Conservation (phyloP, 345 rosid genomes). For the Eucalyptus shirleyi region DNA sequence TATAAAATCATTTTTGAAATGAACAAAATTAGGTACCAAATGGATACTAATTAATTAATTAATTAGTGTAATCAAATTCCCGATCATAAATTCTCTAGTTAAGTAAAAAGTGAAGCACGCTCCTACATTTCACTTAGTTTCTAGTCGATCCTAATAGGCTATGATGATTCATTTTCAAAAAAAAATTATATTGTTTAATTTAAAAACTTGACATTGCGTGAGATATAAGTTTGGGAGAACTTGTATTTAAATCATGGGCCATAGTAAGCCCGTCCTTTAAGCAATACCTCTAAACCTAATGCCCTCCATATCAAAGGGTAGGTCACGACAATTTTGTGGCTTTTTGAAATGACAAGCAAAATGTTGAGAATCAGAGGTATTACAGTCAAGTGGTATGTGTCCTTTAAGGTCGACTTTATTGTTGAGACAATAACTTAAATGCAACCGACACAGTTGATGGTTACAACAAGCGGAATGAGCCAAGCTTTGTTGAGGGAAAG, state of each 20-base stretch:
- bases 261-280: rapidly evolving
- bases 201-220: rapidly evolving
- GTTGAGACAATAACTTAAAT: too few relatives aligned
- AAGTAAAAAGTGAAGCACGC: too few relatives aligned
- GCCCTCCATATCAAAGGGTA: too few relatives aligned
- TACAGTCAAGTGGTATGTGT: rapidly evolving
- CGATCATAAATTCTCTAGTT: too few relatives aligned
- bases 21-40: rapidly evolving
- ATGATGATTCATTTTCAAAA: too few relatives aligned
- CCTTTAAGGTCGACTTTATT: rapidly evolving
- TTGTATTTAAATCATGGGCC: rapidly evolving
- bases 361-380: rapidly evolving
- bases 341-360: too few relatives aligned
- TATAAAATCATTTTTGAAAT: too few relatives aligned
- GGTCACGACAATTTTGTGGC: rapidly evolving
- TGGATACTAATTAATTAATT: rapidly evolving
- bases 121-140: too few relatives aligned
- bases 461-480: rapidly evolving
- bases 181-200: too few relatives aligned
- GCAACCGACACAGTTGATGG: rapidly evolving
- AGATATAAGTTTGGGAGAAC: rapidly evolving
- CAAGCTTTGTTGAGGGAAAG: too few relatives aligned
- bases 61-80: rapidly evolving
- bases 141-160: too few relatives aligned
- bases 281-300: too few relatives aligned